Base-by-base conservation (phyloP, 257 asterid genomes). In the Misopates orontium region DNA sequence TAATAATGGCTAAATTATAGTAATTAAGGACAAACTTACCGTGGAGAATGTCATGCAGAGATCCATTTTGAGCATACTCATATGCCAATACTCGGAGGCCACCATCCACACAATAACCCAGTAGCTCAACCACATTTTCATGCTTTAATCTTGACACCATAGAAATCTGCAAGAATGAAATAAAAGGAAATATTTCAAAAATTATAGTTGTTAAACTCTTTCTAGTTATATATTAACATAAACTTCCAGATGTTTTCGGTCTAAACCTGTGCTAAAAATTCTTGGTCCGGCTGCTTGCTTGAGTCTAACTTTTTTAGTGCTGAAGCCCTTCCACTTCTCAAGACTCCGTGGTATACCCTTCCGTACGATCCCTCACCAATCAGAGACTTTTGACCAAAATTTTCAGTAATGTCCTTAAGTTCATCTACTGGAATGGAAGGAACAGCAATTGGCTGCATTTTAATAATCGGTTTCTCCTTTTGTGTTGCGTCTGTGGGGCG, bases 21-120 rank as follows among this genome's bases (percentile, higher is more conserved):
- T 18, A 39, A 49, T 36, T 13, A 57, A 18, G 25, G 16, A 23
- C 7, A 12, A 65, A 68, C 73, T 42, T 64, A 78, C 90, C 95
- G 41, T 78, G 91, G 48, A 84, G 87, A 72, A 84, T 80, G 74
- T 84, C 87, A 39, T 84, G 82, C 62, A 86, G 78, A 48, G 95
- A 87, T 50, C 90, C 87, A 69, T 71, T 73, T 23, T 82, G 64
- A 17, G 90, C 86, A 73, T 65, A 82, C 73, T 84, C 95, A 60
- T 80, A 84, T 16, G 84, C 91, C 63, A 84, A 66, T 47, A 80
- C 64, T 39, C 78, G 86, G 13, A 63, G 70, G 39, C 79, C 78
- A 54, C 82, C 80, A 54, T 76, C 88, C 62, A 71, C 77, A 74
- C 79, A 80, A 60, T 82, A 86, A 32, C 95, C 88, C 14, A 79